phyloP scores from a whole-genome alignment of 257 asterid genomes.

The Linderniella brevidens region DNA sequence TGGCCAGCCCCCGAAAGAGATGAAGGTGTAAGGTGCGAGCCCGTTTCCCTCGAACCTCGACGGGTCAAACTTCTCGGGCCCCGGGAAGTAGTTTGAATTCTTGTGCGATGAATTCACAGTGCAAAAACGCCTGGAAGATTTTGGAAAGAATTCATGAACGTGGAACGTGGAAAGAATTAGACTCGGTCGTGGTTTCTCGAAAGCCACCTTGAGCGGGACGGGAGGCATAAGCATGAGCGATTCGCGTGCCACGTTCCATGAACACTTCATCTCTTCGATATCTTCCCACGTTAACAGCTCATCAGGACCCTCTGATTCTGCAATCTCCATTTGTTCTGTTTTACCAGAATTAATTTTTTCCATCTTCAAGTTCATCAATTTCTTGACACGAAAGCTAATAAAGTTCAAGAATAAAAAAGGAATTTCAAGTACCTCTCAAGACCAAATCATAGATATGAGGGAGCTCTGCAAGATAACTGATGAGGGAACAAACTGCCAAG shows the following conservation, averaged over 20 bases:
- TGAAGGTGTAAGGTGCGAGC: slow-evolving; percentile 36
- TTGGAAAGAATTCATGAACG: slow-evolving; percentile 60
- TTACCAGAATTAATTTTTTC: too few relatives aligned
- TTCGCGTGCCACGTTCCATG: too few relatives aligned
- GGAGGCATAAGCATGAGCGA: slow-evolving; percentile 24
- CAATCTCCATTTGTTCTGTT: slow-evolving; percentile 7
- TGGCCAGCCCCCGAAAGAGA: slow-evolving; percentile 69
- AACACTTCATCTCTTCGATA: too few relatives aligned
- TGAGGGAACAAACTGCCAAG: slow-evolving; percentile 32
- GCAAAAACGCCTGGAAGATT: slow-evolving; percentile 48
- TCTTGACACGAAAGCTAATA: too few relatives aligned
- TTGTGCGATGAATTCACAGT: slow-evolving; percentile 28
- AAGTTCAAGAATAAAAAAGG: too few relatives aligned
- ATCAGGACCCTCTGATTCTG: slow-evolving; percentile 23
- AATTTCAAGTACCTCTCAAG: slow-evolving; percentile 21
- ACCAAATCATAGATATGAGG: slow-evolving; percentile 43
- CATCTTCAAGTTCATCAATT: too few relatives aligned
- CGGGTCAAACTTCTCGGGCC: slow-evolving; percentile 27
- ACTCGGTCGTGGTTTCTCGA: slow-evolving; percentile 40
- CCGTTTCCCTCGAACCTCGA: slow-evolving; percentile 55
- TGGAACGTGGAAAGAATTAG: slow-evolving; percentile 39
- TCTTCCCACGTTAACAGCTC: too few relatives aligned
- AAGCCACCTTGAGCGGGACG: slow-evolving; percentile 39
- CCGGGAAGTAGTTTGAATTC: slow-evolving; percentile 20
- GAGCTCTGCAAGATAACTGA: slow-evolving; percentile 35